Conservation (phyloP, 2,329 filamentous ascomycete species). For the Bisporella sp. region DNA sequence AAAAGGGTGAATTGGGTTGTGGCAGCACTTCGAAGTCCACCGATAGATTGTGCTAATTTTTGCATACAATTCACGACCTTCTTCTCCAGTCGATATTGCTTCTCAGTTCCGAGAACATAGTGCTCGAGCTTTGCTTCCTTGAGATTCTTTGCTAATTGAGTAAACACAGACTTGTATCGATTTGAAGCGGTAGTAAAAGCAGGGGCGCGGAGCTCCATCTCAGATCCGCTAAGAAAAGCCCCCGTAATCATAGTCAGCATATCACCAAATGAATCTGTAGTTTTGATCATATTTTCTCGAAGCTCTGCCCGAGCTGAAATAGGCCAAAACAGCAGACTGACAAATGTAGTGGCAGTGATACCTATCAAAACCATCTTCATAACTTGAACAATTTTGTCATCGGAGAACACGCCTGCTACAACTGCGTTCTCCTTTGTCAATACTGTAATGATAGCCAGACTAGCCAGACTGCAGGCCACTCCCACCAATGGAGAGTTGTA, state of each 20-base stretch:
- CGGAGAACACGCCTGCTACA: conserved; percentile 73
- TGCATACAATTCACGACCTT: conserved; percentile 79
- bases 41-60: conserved; percentile 78
- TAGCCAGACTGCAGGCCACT: conserved; percentile 77
- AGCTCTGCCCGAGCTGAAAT: conserved; percentile 69
- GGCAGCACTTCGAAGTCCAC: conserved; percentile 83
- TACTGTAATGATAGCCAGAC: conserved; percentile 81
- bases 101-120: conserved; percentile 72
- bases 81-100: conserved; percentile 71
- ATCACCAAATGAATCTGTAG: conserved; percentile 69
- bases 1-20: conserved; percentile 82
- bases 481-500: conserved; percentile 75
- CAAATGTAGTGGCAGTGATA: conserved; percentile 61
- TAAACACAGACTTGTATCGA: conserved; percentile 60
- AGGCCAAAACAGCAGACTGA: conserved; percentile 73
- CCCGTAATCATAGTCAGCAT: conserved; percentile 77
- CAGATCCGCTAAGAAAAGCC: conserved; percentile 76
- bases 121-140: conserved; percentile 87
- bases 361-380: conserved; percentile 80
- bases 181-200: conserved; percentile 56
- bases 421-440: conserved; percentile 88
- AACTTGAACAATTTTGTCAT: conserved; percentile 74
- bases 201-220: conserved; percentile 65
- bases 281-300: conserved; percentile 64
- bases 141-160: conserved; percentile 67